Conservation (phyloP, 176 grass and related monocot genomes). For the Rhynchospora breviuscula region DNA sequence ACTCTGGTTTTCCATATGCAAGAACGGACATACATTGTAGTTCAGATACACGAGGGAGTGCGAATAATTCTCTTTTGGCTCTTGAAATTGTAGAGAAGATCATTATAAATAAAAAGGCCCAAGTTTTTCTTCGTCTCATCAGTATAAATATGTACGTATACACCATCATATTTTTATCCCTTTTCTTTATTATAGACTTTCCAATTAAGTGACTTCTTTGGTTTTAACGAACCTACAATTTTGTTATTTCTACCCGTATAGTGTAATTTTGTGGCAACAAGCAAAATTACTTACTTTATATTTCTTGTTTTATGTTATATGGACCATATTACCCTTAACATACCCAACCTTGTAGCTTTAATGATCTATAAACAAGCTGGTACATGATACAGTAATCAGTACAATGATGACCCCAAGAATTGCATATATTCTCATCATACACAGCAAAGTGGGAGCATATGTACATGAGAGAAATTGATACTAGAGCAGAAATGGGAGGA, state of each 20-base stretch:
- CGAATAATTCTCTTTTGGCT: conserved; percentile 49
- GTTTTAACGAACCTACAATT: not conserved
- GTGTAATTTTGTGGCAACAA: not conserved
- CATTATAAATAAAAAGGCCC: conserved; percentile 47
- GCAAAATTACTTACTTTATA: not conserved
- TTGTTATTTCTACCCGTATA: not conserved
- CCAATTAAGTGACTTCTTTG: not conserved
- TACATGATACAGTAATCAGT: conserved; percentile 10
- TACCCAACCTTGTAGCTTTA: not conserved
- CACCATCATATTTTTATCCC: conserved; percentile 17
- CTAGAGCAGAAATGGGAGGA: not conserved
- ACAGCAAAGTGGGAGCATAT: not conserved
- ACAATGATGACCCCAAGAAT: not conserved
- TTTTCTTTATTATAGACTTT: conserved; percentile 12
- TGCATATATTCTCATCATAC: not conserved
- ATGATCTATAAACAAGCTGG: not conserved
- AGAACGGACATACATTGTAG: conserved; percentile 26
- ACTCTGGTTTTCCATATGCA: conserved; percentile 33
- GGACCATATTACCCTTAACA: not conserved
- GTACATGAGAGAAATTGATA: not conserved
- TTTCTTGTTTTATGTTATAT: not conserved
- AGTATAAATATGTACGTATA: conserved; percentile 59
- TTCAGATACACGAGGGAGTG: conserved; percentile 33
- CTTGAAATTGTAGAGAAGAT: conserved; percentile 68
- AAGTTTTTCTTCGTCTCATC: conserved; percentile 74